phyloP scores from a whole-genome alignment of 108 stramenopile species.

The Fistulifera pelliculosa region DNA sequence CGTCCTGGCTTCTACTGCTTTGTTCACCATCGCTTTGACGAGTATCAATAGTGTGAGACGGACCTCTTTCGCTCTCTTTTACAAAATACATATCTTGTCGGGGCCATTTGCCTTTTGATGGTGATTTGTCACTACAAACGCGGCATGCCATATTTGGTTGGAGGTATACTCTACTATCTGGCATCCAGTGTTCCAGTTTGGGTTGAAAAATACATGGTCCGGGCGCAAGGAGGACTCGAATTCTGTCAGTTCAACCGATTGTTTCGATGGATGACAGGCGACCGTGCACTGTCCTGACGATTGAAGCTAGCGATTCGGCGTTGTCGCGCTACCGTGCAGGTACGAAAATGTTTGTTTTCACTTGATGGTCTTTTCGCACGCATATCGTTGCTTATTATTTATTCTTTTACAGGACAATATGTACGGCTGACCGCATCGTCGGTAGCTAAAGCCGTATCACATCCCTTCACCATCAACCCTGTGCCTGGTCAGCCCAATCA shows the following conservation, averaged over 20 bases:
- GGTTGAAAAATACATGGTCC: constrained; percentile 10
- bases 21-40: constrained; percentile 28
- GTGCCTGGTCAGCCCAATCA: constrained; percentile 15
- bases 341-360: too few relatives aligned
- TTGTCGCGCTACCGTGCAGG: constrained; percentile 23
- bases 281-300: constrained; percentile 23
- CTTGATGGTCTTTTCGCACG: too few relatives aligned
- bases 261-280: constrained; percentile 4
- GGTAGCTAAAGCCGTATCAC: constrained; percentile 20
- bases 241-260: constrained; percentile 4
- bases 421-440: constrained; percentile 14
- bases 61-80: constrained; percentile 35
- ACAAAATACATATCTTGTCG: constrained; percentile 24
- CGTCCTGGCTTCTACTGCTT: constrained; percentile 18
- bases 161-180: constrained; percentile 50
- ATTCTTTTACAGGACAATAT: constrained; percentile 6
- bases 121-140: constrained; percentile 52
- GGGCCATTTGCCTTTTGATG: constrained; percentile 23
- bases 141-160: constrained; percentile 43
- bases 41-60: constrained; percentile 35
- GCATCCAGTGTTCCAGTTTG: constrained; percentile 31
- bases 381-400: too few relatives aligned
- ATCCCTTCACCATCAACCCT: constrained; percentile 40
- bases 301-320: constrained; percentile 21
- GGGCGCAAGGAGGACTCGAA: constrained; percentile 1